Conservation (phyloP, 345 rosid species). For the Aquilaria yunnanensis region DNA sequence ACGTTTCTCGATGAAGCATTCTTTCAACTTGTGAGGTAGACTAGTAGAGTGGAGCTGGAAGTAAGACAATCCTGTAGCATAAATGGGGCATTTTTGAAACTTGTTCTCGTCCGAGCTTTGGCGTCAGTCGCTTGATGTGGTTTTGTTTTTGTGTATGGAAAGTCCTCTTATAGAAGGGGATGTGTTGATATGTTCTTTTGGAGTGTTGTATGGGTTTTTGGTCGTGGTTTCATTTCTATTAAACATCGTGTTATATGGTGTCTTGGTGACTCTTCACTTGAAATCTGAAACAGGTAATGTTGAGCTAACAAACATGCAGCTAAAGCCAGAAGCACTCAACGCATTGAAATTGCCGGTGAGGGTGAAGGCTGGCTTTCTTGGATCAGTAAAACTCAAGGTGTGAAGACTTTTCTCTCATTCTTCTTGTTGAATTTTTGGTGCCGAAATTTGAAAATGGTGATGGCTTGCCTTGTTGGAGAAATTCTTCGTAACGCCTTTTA, state of each 20-base stretch:
- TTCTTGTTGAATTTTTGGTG: not conserved
- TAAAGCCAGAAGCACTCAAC: constrained; percentile 97
- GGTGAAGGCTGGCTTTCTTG: constrained; percentile 99
- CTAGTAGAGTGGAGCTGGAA: no score
- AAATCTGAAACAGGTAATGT: constrained; percentile 64
- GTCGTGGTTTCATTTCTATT: not conserved
- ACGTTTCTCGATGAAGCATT: no score
- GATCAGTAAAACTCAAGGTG: constrained; percentile 96
- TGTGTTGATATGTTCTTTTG: no score
- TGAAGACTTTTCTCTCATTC: constrained; percentile 4
- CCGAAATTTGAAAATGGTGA: not conserved
- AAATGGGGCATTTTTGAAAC: no score
- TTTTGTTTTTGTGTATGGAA: no score
- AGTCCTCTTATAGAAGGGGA: no score
- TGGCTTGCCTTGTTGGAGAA: no score
- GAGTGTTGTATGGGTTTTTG: not conserved
- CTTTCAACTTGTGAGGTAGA: no score
- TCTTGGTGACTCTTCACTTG: not conserved
- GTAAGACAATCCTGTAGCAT: no score
- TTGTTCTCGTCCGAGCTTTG: no score
- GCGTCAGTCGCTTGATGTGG: no score
- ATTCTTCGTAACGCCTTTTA: no score
- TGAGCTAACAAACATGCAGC: constrained; percentile 91
- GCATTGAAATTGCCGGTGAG: constrained; percentile 93
- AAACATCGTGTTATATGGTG: not conserved